Conservation (phyloP, 2,329 filamentous ascomycete genomes). For the Didymella arachidicola region DNA sequence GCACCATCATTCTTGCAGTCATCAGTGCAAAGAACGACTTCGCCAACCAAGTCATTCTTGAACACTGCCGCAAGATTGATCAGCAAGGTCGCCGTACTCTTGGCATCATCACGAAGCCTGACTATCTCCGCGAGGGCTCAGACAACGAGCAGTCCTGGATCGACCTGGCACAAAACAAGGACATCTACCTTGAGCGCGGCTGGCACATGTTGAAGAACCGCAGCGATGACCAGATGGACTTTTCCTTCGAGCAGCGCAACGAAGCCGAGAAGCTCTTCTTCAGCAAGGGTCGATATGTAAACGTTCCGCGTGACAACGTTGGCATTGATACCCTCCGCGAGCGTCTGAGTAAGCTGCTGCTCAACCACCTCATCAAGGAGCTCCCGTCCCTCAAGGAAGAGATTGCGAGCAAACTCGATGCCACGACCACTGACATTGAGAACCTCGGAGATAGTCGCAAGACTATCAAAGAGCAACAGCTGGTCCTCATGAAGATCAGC, state of each 20-base stretch:
- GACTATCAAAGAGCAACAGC: background rate
- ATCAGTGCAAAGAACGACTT: slow-evolving; percentile 55
- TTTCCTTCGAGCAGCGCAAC: slow-evolving; percentile 33
- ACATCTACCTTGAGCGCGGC: slow-evolving; percentile 54
- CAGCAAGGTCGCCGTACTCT: slow-evolving; percentile 58
- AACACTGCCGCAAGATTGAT: slow-evolving; percentile 59
- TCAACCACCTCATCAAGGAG: background rate
- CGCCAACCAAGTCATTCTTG: slow-evolving; percentile 66
- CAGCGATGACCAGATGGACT: slow-evolving; percentile 43
- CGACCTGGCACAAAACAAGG: slow-evolving; percentile 50
- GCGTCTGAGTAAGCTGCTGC: slow-evolving; percentile 1
- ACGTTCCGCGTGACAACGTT: background rate
- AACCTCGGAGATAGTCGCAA: slow-evolving; percentile 2
- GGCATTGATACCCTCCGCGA: background rate
- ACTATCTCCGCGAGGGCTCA: slow-evolving; percentile 52
- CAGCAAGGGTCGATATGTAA: background rate
- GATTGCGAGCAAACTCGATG: background rate
- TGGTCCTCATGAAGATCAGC: slow-evolving; percentile 2
- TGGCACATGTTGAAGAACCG: slow-evolving; percentile 65
- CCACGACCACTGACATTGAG: background rate
- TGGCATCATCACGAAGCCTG: slow-evolving; percentile 67
- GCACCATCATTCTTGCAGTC: slow-evolving; percentile 30
- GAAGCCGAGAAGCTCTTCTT: slow-evolving; percentile 45
- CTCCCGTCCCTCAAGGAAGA: background rate
- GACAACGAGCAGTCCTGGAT: slow-evolving; percentile 54